These are phyloP conservation scores for Gynochthodes officinalis DNA, from an alignment of 257 asterid species.

Conservation along the genomic window DNA sequence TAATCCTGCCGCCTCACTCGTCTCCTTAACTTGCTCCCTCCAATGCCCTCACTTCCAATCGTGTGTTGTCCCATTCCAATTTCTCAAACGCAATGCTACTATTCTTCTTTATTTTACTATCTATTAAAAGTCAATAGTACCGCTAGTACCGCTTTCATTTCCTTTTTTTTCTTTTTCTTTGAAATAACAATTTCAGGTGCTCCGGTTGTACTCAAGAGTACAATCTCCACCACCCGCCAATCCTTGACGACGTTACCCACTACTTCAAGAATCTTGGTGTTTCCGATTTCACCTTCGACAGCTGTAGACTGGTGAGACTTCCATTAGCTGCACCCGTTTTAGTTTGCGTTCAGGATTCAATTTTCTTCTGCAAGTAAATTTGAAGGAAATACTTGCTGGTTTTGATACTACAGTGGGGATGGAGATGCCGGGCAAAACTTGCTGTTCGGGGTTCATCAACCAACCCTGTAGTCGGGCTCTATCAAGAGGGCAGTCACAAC, in stretches of 20 bases:
- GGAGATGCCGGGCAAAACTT: constrained; percentile 98
- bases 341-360: background rate
- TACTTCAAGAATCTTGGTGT: constrained; percentile 64
- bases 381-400: too few species aligned
- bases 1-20: constrained; percentile 22
- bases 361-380: background rate
- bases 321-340: background rate
- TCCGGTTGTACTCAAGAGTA: constrained; percentile 90
- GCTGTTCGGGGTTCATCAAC: constrained; percentile 72
- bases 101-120: background rate
- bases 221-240: constrained; percentile 68
- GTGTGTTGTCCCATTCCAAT: constrained; percentile 25
- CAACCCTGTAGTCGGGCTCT: constrained; percentile 83
- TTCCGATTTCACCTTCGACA: constrained; percentile 66
- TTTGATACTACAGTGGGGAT: constrained; percentile 66
- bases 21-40: constrained; percentile 61
- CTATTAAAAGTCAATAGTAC: too few species aligned
- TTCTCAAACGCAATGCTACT: too few species aligned
- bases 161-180: background rate
- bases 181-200: constrained; percentile 47
- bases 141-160: too few species aligned
- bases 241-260: constrained; percentile 53
- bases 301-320: constrained; percentile 63
- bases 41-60: constrained; percentile 68
- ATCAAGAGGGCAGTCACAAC: constrained; percentile 82